A percentile compares a stretch with the other conserved stretches of the same genome.
These are phyloP conservation scores for Mesostigma viride DNA, from an alignment of 139 green algal species.

Conservation along the genomic window DNA sequence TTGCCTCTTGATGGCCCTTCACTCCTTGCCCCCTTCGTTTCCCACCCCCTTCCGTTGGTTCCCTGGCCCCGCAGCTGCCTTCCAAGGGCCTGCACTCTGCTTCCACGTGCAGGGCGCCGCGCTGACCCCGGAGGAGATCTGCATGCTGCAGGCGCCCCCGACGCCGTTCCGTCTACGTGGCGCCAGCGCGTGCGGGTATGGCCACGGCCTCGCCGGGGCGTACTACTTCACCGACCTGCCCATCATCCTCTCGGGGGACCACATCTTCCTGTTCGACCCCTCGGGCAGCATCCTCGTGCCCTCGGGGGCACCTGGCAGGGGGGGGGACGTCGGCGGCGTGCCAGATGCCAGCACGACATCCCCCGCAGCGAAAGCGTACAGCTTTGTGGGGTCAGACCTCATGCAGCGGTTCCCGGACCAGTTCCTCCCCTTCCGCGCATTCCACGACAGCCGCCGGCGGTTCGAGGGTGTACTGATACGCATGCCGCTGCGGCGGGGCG, in stretches of 20 bases:
- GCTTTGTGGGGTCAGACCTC: constrained; percentile 33
- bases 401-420: constrained; percentile 43
- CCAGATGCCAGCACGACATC: not conserved
- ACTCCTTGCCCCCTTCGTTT: not conserved
- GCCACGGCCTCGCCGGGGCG: constrained; percentile 30
- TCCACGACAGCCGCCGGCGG: too few relatives aligned
- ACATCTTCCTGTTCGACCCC: constrained; percentile 54
- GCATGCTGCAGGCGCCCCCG: constrained; percentile 20
- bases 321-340: not conserved
- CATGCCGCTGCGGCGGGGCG: constrained; percentile 48
- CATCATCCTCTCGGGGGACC: constrained; percentile 23
- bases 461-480: constrained; percentile 38
- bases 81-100: constrained; percentile 55
- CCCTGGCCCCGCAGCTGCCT: constrained; percentile 16
- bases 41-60: not conserved
- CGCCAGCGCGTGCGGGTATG: constrained; percentile 25
- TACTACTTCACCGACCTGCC: constrained; percentile 44
- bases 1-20: not conserved
- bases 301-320: not conserved
- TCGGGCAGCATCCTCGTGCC: constrained; percentile 21
- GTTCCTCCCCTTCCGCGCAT: constrained; percentile 32
- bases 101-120: constrained; percentile 34
- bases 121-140: constrained; percentile 36
- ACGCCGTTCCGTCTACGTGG: constrained; percentile 15
- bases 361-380: constrained; percentile 35